Evolutionary conservation across 192 early-diverging fungal genomes (phyloP).

Genomic region (Backusella tarrabulga): DNA sequence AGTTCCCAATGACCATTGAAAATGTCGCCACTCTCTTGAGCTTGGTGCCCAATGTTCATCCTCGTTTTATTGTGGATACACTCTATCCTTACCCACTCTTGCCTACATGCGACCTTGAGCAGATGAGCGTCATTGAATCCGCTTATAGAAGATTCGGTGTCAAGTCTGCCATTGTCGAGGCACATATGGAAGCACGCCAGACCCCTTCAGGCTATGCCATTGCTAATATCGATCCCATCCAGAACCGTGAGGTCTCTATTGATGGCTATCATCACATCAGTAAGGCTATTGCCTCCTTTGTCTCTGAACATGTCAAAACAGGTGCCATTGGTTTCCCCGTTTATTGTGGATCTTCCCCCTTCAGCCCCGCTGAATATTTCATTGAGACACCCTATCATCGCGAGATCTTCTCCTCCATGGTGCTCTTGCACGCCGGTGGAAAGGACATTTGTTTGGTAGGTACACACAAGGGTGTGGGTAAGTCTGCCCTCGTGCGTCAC

Average conservation of each 20-base stretch:
- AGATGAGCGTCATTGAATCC: conserved; percentile 58
- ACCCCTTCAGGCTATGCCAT: conserved; percentile 46
- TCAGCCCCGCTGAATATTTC: conserved; percentile 49
- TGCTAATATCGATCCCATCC: conserved; percentile 24
- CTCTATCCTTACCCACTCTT: conserved; percentile 62
- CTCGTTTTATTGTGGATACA: conserved; percentile 54
- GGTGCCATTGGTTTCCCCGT: conserved; percentile 25
- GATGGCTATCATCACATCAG: conserved; percentile 35
- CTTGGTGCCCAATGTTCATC: conserved; percentile 44
- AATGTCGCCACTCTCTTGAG: conserved; percentile 41
- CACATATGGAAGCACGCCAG: conserved; percentile 43
- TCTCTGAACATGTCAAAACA: background rate
- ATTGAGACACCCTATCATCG: conserved; percentile 59
- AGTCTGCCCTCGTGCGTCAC: conserved; percentile 63
- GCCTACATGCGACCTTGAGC: conserved; percentile 55
- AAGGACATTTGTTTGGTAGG: conserved; percentile 73
- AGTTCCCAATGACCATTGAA: conserved; percentile 58
- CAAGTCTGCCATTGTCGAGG: conserved; percentile 36
- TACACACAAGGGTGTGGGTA: conserved; percentile 67
- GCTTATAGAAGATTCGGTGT: conserved; percentile 59
- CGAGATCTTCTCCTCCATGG: conserved; percentile 51
- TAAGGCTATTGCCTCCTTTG: conserved; percentile 35
- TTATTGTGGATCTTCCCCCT: conserved; percentile 42
- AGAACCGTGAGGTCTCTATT: conserved; percentile 28
- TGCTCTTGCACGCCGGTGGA: conserved; percentile 51